Percentiles rank a stretch among this genome's conserved stretches.
phyloP scores from a whole-genome alignment of 2,329 filamentous ascomycete genomes.

The Claviceps arundinis region DNA sequence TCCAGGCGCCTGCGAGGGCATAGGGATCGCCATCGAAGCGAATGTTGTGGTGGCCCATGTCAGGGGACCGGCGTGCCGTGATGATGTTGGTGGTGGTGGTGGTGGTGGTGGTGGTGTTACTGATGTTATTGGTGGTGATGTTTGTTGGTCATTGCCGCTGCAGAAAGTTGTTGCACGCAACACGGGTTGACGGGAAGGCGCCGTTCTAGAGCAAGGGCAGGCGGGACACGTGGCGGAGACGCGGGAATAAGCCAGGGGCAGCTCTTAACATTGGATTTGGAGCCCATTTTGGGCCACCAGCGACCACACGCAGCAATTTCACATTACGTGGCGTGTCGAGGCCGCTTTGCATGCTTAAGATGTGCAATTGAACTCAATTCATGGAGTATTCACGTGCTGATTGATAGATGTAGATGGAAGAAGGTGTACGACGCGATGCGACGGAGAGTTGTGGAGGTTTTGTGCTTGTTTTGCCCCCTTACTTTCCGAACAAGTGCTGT shows the following conservation, averaged over 20 bases:
- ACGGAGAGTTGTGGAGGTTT: too few species aligned
- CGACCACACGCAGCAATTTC: too few species aligned
- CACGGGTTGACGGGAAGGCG: neutral
- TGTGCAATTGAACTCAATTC: too few species aligned
- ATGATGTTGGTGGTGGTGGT: neutral
- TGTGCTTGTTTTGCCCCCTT: too few species aligned
- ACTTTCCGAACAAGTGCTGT: too few species aligned
- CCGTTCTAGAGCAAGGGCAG: neutral
- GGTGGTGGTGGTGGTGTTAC: neutral
- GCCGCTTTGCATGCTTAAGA: too few species aligned
- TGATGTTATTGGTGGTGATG: neutral
- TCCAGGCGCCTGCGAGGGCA: conserved; percentile 22
- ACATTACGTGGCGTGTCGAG: too few species aligned
- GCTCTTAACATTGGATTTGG: neutral
- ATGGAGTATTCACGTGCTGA: too few species aligned
- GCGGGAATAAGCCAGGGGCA: neutral
- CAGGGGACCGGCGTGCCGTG: neutral
- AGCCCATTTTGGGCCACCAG: too few species aligned
- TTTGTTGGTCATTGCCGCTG: neutral
- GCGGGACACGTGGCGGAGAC: neutral
- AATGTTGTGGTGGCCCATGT: conserved; percentile 23
- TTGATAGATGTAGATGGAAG: too few species aligned
- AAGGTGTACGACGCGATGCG: too few species aligned
- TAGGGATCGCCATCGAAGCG: conserved; percentile 22
- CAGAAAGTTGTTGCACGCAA: neutral